Evolutionary conservation across 2,329 filamentous ascomycete genomes (phyloP).

Genomic region (Dryadomyces sulphureus): DNA sequence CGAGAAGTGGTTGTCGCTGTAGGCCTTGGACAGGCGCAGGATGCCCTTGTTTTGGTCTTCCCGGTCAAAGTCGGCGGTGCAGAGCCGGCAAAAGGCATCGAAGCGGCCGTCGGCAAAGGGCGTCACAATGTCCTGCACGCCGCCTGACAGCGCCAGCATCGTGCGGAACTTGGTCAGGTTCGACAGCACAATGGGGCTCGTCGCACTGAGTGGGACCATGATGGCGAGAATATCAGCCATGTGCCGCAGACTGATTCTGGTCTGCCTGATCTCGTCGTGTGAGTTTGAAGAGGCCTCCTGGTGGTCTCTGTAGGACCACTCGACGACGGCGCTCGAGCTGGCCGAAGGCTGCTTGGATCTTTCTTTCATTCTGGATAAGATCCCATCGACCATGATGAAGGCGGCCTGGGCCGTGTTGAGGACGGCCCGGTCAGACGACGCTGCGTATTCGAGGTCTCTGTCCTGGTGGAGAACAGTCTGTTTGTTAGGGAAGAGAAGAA

Average conservation of each 20-base stretch:
- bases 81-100: slow-evolving; percentile 4
- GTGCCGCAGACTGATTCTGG: neutral
- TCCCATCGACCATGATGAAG: slow-evolving; percentile 5
- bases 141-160: neutral
- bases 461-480: slow-evolving; percentile 9
- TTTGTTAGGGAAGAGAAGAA: neutral
- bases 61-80: slow-evolving; percentile 4
- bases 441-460: slow-evolving; percentile 7
- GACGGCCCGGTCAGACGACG: slow-evolving; percentile 6
- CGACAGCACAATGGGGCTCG: slow-evolving; percentile 7
- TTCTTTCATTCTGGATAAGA: neutral
- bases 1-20: neutral
- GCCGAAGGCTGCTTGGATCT: neutral
- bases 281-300: too few species aligned
- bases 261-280: neutral
- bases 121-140: neutral
- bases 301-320: neutral
- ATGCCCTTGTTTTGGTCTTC: neutral
- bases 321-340: neutral
- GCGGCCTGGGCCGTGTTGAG: slow-evolving; percentile 7
- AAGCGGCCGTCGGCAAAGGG: neutral
- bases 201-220: slow-evolving; percentile 8
- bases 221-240: slow-evolving; percentile 10
- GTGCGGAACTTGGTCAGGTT: slow-evolving; percentile 3
- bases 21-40: neutral